Conservation (phyloP, 257 asterid species). For the Nicotiana obtusifolia region DNA sequence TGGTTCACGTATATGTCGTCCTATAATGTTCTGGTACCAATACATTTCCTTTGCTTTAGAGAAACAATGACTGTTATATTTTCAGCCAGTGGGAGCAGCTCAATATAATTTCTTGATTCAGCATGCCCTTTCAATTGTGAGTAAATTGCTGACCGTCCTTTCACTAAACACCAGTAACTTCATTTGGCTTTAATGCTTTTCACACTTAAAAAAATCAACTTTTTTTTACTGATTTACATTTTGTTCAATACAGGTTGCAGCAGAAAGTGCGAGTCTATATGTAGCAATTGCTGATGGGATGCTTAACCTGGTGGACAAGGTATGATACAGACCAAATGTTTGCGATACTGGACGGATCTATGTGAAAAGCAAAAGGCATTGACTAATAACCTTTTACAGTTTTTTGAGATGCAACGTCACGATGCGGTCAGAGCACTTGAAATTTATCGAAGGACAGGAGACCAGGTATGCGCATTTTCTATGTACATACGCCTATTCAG, state of each 20-base stretch:
- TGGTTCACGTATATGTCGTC: too few species aligned
- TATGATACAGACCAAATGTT: slow-evolving; percentile 3
- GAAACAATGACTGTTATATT: slow-evolving; percentile 12
- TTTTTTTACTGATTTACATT: slow-evolving; percentile 10
- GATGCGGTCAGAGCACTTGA: slow-evolving; percentile 77
- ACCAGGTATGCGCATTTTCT: slow-evolving; percentile 40
- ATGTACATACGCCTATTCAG: background rate
- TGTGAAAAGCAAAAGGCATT: background rate
- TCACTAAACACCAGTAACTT: background rate
- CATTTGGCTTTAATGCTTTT: slow-evolving; percentile 13
- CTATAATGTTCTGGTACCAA: background rate
- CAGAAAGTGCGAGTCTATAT: slow-evolving; percentile 72
- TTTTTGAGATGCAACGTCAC: slow-evolving; percentile 64
- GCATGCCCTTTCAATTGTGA: slow-evolving; percentile 69
- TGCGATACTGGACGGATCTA: background rate
- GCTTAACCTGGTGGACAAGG: slow-evolving; percentile 81
- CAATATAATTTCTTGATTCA: slow-evolving; percentile 59
- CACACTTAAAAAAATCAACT: background rate
- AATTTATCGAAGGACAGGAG: slow-evolving; percentile 57
- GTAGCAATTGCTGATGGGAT: slow-evolving; percentile 81
- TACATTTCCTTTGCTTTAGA: background rate
- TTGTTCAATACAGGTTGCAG: slow-evolving; percentile 50
- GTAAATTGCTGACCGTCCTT: slow-evolving; percentile 18
- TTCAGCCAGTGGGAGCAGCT: slow-evolving; percentile 66
- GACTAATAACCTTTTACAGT: slow-evolving; percentile 33